Conservation (phyloP, 176 grass and related monocot genomes). For the Chrysopogon serrulatus region DNA sequence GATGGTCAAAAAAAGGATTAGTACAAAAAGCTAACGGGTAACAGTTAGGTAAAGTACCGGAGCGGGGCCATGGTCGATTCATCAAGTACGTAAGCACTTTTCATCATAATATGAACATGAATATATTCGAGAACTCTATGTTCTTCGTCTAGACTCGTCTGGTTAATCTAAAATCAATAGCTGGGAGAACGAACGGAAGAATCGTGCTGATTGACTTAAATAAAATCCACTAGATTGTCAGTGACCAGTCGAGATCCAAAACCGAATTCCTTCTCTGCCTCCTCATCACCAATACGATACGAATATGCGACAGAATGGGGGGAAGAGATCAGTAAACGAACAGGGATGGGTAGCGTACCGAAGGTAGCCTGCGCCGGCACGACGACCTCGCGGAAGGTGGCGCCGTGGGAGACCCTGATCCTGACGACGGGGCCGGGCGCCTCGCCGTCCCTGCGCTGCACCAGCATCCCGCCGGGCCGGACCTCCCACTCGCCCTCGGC, state of each 20-base stretch:
- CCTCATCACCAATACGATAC: neutral
- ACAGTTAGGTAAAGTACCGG: constrained; percentile 6
- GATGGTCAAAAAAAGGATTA: neutral
- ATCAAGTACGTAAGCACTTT: neutral
- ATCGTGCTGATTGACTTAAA: neutral
- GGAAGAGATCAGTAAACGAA: neutral
- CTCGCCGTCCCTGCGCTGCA: constrained; percentile 72
- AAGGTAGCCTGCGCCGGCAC: constrained; percentile 78
- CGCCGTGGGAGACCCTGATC: constrained; percentile 72
- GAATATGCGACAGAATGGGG: neutral
- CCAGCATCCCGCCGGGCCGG: constrained; percentile 85
- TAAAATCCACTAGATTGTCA: neutral
- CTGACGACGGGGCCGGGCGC: constrained; percentile 49
- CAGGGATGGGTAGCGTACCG: constrained; percentile 35
- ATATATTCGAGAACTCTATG: neutral
- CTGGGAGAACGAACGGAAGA: neutral
- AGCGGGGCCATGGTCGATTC: neutral
- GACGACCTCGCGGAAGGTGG: constrained; percentile 53
- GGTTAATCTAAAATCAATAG: neutral
- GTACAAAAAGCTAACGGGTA: neutral
- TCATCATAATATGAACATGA: neutral
- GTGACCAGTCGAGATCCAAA: constrained; percentile 38
- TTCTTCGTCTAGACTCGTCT: constrained; percentile 1
- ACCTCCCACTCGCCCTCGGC: constrained; percentile 74
- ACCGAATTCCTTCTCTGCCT: neutral